phyloP scores from a whole-genome alignment of 371 early-diverging fungal genomes.

The Choanephora cucurbitarum region DNA sequence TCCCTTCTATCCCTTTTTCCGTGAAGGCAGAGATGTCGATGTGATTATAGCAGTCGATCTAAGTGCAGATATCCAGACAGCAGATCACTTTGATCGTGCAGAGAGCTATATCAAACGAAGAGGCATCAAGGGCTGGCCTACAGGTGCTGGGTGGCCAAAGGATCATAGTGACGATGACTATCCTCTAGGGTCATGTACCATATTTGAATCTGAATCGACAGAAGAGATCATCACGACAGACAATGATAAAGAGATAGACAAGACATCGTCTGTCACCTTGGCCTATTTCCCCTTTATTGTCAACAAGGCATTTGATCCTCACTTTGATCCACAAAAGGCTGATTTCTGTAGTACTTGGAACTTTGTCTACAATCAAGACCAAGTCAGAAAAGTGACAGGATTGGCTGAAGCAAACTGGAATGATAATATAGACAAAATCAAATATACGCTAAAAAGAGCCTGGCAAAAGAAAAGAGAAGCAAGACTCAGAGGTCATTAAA shows the following conservation, averaged over 20 bases:
- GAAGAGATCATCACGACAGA: slow-evolving; percentile 21
- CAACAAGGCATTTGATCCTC: slow-evolving; percentile 46
- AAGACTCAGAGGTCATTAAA: slow-evolving; percentile 14
- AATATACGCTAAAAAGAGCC: slow-evolving; percentile 33
- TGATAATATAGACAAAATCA: slow-evolving; percentile 47
- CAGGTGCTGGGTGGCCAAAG: slow-evolving; percentile 38
- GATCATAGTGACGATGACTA: slow-evolving; percentile 26
- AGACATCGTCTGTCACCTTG: slow-evolving; percentile 39
- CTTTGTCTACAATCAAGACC: slow-evolving; percentile 59
- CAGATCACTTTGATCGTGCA: slow-evolving; percentile 66
- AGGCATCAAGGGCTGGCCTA: slow-evolving; percentile 54
- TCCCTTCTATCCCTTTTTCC: slow-evolving; percentile 69
- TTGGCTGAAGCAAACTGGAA: slow-evolving; percentile 50
- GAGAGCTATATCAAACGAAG: slow-evolving; percentile 53
- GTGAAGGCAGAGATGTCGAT: slow-evolving; percentile 67
- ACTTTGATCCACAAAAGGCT: slow-evolving; percentile 62
- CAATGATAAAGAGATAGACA: background rate
- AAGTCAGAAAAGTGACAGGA: slow-evolving; percentile 56
- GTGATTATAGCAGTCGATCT: slow-evolving; percentile 67
- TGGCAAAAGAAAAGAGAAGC: slow-evolving; percentile 50
- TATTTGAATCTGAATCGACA: slow-evolving; percentile 27
- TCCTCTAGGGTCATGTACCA: slow-evolving; percentile 32
- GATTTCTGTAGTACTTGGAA: slow-evolving; percentile 69
- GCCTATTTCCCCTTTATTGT: slow-evolving; percentile 64
- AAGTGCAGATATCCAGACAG: slow-evolving; percentile 66